Evolutionary conservation across 1,284 basidiomycete genomes (phyloP).

Genomic region (Leccinum angustisporum): DNA sequence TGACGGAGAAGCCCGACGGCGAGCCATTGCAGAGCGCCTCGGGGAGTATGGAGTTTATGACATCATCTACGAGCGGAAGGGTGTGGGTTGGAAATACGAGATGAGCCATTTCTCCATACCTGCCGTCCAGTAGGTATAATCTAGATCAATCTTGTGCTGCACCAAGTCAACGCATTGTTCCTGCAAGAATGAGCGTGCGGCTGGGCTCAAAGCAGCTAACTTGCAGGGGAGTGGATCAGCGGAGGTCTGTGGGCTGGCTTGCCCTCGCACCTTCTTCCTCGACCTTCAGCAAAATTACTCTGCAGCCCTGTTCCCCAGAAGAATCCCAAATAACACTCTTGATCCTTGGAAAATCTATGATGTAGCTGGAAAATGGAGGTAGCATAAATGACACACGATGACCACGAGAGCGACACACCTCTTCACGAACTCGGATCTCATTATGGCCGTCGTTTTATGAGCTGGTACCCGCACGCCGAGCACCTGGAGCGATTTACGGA

Average conservation of each 20-base stretch:
- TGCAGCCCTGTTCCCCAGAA: constrained; percentile 44
- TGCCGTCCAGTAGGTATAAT: constrained; percentile 85
- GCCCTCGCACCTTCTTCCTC: constrained; percentile 53
- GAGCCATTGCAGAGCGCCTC: constrained; percentile 72
- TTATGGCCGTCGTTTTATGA: constrained; percentile 51
- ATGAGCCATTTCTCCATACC: constrained; percentile 45
- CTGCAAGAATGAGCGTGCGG: constrained; percentile 55
- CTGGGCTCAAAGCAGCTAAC: constrained; percentile 65
- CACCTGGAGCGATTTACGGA: constrained; percentile 62
- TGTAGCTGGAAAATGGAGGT: constrained; percentile 35
- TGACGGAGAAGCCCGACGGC: constrained; percentile 85
- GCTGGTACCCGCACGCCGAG: constrained; percentile 67
- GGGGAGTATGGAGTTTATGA: constrained; percentile 79
- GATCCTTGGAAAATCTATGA: constrained; percentile 68
- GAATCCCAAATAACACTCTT: constrained; percentile 58
- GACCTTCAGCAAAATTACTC: constrained; percentile 64
- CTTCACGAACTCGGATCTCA: constrained; percentile 56
- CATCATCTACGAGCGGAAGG: constrained; percentile 61
- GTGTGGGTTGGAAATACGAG: constrained; percentile 1
- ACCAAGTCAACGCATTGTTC: constrained; percentile 55
- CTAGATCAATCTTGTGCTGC: constrained; percentile 60
- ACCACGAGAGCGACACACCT: constrained; percentile 44
- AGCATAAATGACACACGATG: neutral
- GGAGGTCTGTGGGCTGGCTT: constrained; percentile 4
- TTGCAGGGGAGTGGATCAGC: constrained; percentile 38